These are phyloP conservation scores for Sclerotinia sclerotiorum DNA, from an alignment of 2,329 filamentous ascomycete genomes.

Conservation along the genomic window DNA sequence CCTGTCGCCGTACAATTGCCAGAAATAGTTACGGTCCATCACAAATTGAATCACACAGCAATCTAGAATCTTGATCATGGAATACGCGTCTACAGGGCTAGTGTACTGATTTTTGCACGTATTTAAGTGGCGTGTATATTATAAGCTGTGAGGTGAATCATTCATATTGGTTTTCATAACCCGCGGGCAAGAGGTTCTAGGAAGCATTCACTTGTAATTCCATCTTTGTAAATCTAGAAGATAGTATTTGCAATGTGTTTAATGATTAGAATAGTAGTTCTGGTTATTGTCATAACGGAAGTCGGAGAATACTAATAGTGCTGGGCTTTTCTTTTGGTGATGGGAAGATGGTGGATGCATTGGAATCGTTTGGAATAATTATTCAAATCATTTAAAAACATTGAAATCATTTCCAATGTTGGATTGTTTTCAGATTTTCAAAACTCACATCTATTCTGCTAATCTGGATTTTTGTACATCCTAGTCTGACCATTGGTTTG, in stretches of 20 bases:
- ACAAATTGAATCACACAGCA: neutral
- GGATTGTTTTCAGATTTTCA: too few relatives aligned
- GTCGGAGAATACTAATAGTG: too few relatives aligned
- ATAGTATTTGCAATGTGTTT: neutral
- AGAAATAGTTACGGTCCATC: neutral
- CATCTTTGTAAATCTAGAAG: neutral
- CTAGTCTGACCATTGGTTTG: too few relatives aligned
- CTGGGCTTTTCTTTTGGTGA: too few relatives aligned
- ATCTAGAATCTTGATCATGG: neutral
- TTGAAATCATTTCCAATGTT: too few relatives aligned
- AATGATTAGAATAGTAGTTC: neutral
- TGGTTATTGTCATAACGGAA: neutral
- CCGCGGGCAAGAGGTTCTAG: rapidly evolving
- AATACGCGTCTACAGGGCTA: rapidly evolving
- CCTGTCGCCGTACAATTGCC: neutral
- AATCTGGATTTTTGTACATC: too few relatives aligned
- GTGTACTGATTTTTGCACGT: neutral
- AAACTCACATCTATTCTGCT: too few relatives aligned
- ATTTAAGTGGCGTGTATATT: neutral
- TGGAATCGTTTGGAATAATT: too few relatives aligned
- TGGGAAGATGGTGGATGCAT: too few relatives aligned
- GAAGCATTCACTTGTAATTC: neutral
- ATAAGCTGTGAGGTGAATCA: neutral
- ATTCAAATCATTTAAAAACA: too few relatives aligned
- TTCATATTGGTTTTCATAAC: neutral